Evolutionary conservation across 768 basidiomycete genomes (phyloP).

Genomic region (Hydnomerulius pinastri): DNA sequence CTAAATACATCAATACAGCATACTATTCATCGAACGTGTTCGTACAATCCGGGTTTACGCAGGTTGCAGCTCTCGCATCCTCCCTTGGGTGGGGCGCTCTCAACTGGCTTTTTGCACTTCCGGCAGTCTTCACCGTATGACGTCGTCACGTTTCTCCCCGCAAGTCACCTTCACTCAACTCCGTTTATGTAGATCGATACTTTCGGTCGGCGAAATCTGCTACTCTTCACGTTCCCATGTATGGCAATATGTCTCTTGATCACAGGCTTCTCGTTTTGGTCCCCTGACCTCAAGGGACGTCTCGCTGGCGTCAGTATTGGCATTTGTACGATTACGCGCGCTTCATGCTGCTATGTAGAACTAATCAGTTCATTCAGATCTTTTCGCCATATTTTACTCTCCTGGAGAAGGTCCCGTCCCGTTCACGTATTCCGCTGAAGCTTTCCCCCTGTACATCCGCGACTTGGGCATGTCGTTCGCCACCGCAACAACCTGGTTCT

Average conservation of each 20-base stretch:
- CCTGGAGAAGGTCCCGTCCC: constrained; percentile 86
- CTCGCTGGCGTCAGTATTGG: constrained; percentile 50
- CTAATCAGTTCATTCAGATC: constrained; percentile 20
- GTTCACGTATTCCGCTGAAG: constrained; percentile 84
- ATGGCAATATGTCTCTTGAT: constrained; percentile 73
- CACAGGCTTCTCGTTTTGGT: constrained; percentile 64
- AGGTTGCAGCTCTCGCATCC: constrained; percentile 56
- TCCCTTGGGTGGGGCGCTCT: constrained; percentile 67
- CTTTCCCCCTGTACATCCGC: constrained; percentile 68
- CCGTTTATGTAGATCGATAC: constrained; percentile 51
- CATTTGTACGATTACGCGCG: constrained; percentile 30
- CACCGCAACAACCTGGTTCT: constrained; percentile 56
- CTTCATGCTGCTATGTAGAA: neutral
- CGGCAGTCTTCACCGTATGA: constrained; percentile 52
- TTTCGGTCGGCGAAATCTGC: constrained; percentile 67
- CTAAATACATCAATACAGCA: constrained; percentile 35
- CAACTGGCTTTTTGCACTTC: constrained; percentile 61
- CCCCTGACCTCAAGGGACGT: constrained; percentile 37
- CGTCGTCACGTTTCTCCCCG: neutral
- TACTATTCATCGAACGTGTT: constrained; percentile 81
- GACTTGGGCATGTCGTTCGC: constrained; percentile 61
- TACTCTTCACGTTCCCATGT: constrained; percentile 72
- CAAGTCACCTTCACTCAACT: neutral
- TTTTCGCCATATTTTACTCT: constrained; percentile 64
- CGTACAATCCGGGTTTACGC: constrained; percentile 51